Evolutionary conservation across 352 stramenopile genomes (phyloP).

Genomic region (Phytophthora colocasiae): DNA sequence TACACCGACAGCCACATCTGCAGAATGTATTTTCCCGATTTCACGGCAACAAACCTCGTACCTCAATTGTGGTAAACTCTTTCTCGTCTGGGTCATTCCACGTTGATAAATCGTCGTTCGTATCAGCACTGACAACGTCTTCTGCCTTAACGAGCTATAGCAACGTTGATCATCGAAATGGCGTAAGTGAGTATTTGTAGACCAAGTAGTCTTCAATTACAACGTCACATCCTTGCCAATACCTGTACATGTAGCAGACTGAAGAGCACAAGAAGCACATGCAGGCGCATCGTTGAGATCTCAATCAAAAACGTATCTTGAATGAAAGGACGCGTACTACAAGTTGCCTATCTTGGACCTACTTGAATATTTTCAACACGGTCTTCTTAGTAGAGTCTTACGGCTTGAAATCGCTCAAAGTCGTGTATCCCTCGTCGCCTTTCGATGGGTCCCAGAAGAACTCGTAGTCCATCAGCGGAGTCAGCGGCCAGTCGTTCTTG

Average conservation of each 20-base stretch:
- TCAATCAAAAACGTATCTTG: constrained; percentile 11
- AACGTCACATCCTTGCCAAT: background rate
- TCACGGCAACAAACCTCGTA: background rate
- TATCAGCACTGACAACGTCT: background rate
- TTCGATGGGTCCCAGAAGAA: constrained; percentile 35
- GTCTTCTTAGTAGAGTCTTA: background rate
- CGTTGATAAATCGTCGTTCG: background rate
- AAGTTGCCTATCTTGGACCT: too few relatives aligned
- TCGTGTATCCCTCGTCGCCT: constrained; percentile 33
- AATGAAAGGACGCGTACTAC: constrained; percentile 6
- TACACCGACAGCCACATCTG: background rate
- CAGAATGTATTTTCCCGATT: background rate
- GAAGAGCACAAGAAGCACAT: background rate
- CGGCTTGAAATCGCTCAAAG: constrained; percentile 8
- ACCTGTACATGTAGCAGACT: constrained; percentile 20
- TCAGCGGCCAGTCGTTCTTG: constrained; percentile 28
- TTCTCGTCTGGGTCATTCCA: background rate
- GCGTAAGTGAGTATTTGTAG: background rate
- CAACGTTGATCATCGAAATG: background rate
- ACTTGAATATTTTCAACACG: too few relatives aligned
- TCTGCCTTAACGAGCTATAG: constrained; percentile 1
- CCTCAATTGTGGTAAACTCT: background rate
- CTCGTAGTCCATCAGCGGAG: constrained; percentile 27
- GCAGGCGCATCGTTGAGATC: constrained; percentile 11
- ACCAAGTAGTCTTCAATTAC: background rate